Percentiles rank a stretch among this genome's conserved stretches.
phyloP scores from a whole-genome alignment of 345 rosid genomes.

The Mangifera indica region DNA sequence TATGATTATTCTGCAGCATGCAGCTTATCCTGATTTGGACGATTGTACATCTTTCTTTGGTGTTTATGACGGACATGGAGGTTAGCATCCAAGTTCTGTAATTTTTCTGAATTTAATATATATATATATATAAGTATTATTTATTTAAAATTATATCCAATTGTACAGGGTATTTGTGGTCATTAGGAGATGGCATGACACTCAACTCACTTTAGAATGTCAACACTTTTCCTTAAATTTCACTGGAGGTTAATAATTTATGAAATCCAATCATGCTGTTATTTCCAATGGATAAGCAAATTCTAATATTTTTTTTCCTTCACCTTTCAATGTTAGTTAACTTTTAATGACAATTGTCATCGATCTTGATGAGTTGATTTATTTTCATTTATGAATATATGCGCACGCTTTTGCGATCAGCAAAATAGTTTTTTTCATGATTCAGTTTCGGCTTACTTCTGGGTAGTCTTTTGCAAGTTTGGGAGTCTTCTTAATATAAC shows the following conservation, averaged over 20 bases:
- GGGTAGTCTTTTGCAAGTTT: not conserved
- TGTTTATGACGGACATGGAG: constrained; percentile 92
- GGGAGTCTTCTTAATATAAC: not conserved
- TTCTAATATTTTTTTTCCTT: not conserved
- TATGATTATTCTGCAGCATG: constrained; percentile 46
- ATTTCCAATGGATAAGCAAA: not conserved
- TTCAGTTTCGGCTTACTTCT: not conserved
- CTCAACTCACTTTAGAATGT: not conserved
- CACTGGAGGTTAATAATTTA: not conserved
- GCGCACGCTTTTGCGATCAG: not conserved
- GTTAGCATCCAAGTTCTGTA: constrained; percentile 32
- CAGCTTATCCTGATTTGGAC: constrained; percentile 67
- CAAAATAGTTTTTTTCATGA: not conserved
- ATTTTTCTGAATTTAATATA: not conserved
- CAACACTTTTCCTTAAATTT: not conserved
- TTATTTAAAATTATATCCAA: not conserved
- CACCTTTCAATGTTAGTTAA: too few species aligned
- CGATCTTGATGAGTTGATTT: constrained; percentile 6
- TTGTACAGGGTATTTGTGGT: not conserved
- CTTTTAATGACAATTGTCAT: not conserved
- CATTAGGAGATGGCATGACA: not conserved
- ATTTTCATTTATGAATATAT: not conserved
- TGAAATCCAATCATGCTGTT: not conserved
- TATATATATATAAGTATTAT: not conserved
- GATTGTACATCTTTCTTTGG: constrained; percentile 68